Evolutionary conservation across 192 early-diverging fungal genomes (phyloP).

Genomic region (Phycomyces nitens): DNA sequence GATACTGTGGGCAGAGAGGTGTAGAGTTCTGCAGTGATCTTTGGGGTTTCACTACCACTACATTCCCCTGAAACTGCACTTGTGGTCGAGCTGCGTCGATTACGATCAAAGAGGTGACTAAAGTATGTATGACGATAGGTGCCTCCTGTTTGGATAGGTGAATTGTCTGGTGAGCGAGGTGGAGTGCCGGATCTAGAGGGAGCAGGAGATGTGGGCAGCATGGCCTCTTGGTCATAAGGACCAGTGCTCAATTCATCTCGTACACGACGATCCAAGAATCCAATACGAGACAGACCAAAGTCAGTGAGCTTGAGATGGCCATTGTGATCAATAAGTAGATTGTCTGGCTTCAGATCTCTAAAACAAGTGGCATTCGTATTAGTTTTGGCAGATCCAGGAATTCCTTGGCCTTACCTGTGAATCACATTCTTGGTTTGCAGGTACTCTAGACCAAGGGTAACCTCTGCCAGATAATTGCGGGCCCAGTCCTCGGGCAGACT

Average conservation of each 20-base stretch:
- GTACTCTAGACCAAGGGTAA: slow-evolving; percentile 83
- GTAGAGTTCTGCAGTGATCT: background rate
- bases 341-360: slow-evolving; percentile 86
- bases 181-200: slow-evolving; percentile 34
- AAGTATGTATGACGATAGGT: slow-evolving; percentile 37
- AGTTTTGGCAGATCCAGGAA: background rate
- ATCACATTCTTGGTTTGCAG: slow-evolving; percentile 75
- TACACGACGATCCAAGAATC: slow-evolving; percentile 77
- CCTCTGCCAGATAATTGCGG: slow-evolving; percentile 79
- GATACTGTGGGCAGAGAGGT: too few species aligned
- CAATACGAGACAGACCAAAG: slow-evolving; percentile 83
- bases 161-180: slow-evolving; percentile 16
- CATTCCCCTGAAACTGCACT: slow-evolving; percentile 36
- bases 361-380: slow-evolving; percentile 5
- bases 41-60: slow-evolving; percentile 12
- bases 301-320: slow-evolving; percentile 87
- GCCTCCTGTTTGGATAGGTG: slow-evolving; percentile 9
- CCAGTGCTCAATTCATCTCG: slow-evolving; percentile 46
- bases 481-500: slow-evolving; percentile 82
- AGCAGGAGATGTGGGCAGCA: slow-evolving; percentile 24
- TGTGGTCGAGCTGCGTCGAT: slow-evolving; percentile 34
- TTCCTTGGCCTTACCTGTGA: slow-evolving; percentile 59
- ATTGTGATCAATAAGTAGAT: slow-evolving; percentile 80
- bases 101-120: slow-evolving; percentile 39
- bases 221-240: slow-evolving; percentile 3